A percentile compares a stretch with the other conserved stretches of the same genome.
Conservation (phyloP, 148 eudicot genomes). For the Nyssa sinensis region DNA sequence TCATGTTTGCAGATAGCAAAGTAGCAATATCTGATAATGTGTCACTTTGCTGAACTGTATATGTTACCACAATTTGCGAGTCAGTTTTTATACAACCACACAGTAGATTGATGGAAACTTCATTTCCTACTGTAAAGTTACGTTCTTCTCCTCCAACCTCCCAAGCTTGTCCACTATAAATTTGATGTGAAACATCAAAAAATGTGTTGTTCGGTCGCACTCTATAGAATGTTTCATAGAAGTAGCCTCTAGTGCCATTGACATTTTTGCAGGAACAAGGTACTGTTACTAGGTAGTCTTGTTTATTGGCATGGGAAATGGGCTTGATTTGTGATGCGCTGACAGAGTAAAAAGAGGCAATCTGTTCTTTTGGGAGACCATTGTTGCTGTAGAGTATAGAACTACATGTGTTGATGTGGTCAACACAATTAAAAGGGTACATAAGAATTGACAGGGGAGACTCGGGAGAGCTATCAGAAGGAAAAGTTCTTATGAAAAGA, state of each 20-base stretch:
- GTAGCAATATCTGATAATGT: conserved; percentile 28
- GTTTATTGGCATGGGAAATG: conserved; percentile 15
- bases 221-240: conserved; percentile 30
- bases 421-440: conserved; percentile 27
- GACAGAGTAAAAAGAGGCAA: conserved; percentile 30
- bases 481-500: conserved; percentile 8
- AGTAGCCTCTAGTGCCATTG: conserved; percentile 30
- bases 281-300: conserved; percentile 33
- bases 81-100: conserved; percentile 44
- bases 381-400: conserved; percentile 43
- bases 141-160: conserved; percentile 20
- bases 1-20: conserved; percentile 23
- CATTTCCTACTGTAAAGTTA: not conserved
- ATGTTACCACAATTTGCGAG: conserved; percentile 39
- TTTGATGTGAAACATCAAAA: conserved; percentile 21
- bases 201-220: conserved; percentile 19
- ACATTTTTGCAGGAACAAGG: conserved; percentile 46
- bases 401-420: conserved; percentile 19
- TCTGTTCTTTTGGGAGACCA: conserved; percentile 20
- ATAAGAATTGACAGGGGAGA: conserved; percentile 1
- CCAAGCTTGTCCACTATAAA: conserved; percentile 43
- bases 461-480: not conserved
- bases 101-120: conserved; percentile 29
- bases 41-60: conserved; percentile 36
- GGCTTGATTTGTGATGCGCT: conserved; percentile 27